A percentile compares a stretch with the other conserved stretches of the same genome.
Conservation (phyloP, 2,329 filamentous ascomycete species). For the Dryadomyces quercivorus region DNA sequence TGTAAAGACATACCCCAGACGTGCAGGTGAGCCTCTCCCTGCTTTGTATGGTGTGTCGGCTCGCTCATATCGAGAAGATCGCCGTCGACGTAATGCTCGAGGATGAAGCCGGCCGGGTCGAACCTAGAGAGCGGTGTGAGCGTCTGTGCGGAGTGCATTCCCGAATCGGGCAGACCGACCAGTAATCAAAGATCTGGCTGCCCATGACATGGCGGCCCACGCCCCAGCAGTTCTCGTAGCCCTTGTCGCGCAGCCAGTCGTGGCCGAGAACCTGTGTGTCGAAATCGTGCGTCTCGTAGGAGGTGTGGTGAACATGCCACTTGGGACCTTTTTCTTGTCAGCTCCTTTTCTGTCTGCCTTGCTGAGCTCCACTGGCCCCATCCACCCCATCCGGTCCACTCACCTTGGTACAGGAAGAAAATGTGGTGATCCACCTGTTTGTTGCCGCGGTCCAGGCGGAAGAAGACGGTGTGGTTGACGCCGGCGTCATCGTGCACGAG, state of each 20-base stretch:
- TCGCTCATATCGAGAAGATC: constrained; percentile 48
- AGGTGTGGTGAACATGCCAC: constrained; percentile 53
- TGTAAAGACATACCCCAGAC: constrained; percentile 26
- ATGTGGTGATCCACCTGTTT: constrained; percentile 37
- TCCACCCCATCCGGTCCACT: not conserved
- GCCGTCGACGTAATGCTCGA: constrained; percentile 61
- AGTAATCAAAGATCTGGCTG: constrained; percentile 63
- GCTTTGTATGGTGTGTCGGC: constrained; percentile 28
- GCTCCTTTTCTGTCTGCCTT: not conserved
- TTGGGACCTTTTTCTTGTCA: constrained; percentile 16
- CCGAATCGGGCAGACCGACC: constrained; percentile 33
- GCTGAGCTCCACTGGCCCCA: not conserved
- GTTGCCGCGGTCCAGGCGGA: constrained; percentile 29
- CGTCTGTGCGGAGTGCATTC: not conserved
- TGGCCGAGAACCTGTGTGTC: constrained; percentile 60
- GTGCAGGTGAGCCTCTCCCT: constrained; percentile 29
- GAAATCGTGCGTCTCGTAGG: constrained; percentile 60
- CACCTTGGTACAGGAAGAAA: constrained; percentile 36
- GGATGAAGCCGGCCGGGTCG: constrained; percentile 48
- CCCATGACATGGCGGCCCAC: constrained; percentile 59
- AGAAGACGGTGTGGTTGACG: constrained; percentile 30
- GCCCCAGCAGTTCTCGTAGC: constrained; percentile 56
- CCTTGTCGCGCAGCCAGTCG: constrained; percentile 51
- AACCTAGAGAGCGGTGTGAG: constrained; percentile 28
- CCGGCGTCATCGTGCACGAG: constrained; percentile 24